These are phyloP conservation scores for Chamaecrista fasciculata DNA, from an alignment of 306 rosid species.

Conservation along the genomic window DNA sequence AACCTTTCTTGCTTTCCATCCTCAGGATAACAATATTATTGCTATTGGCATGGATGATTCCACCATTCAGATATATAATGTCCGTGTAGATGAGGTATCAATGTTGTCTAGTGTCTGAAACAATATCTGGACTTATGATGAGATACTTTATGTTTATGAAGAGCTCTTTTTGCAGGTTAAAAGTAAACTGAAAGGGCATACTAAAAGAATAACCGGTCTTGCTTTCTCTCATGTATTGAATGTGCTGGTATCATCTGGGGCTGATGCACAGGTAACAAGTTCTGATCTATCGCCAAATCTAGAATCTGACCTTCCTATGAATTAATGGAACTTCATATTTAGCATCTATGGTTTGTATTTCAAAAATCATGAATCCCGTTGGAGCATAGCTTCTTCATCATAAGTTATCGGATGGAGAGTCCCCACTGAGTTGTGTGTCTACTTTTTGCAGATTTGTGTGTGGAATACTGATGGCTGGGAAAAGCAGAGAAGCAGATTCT, in stretches of 20 bases:
- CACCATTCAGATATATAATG: conserved; percentile 90
- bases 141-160: conserved; percentile 26
- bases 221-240: conserved; percentile 85
- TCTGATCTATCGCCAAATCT: conserved; percentile 13
- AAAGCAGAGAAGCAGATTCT: conserved; percentile 72
- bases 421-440: conserved; percentile 14
- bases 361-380: conserved; percentile 1
- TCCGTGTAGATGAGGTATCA: conserved; percentile 91
- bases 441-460: conserved; percentile 65
- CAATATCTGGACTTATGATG: background rate
- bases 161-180: conserved; percentile 63
- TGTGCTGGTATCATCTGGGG: conserved; percentile 92
- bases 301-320: conserved; percentile 3
- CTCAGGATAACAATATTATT: conserved; percentile 92
- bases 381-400: background rate
- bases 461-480: conserved; percentile 98
- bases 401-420: conserved; percentile 7
- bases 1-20: conserved; percentile 95
- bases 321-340: conserved; percentile 7
- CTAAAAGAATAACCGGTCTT: conserved; percentile 92
- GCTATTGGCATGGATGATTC: conserved; percentile 99
- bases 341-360: conserved; percentile 8
- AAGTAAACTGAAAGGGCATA: conserved; percentile 97
- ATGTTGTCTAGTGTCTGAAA: conserved; percentile 3
- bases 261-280: conserved; percentile 81